Base-by-base conservation (phyloP, 306 rosid genomes). In the Luffa aegyptiaca region DNA sequence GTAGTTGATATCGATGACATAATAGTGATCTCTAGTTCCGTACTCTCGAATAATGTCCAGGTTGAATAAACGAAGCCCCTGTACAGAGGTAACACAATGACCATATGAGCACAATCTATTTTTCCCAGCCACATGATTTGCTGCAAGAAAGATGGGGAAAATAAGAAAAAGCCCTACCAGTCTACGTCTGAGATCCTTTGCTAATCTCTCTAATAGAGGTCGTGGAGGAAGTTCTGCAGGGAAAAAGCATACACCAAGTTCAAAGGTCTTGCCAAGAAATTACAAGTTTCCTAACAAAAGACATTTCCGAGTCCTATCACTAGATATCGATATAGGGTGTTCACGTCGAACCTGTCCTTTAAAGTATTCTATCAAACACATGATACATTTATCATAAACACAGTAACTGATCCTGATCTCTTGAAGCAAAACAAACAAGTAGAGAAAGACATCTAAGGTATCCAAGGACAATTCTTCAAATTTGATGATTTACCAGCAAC, bases 1-100 rank as follows among this genome's bases (percentile, higher is more conserved):
- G 88, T 93, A 93, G 85, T 93, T 93, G 46, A 93, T 93, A 89
- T 93, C 98, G 42, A 93, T 92, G 86, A 93, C 96, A 59, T 93
- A 93, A 77, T 86, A 93, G 65, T 36, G 90, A 83, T 93, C 90
- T 84, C 86, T 79, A 58, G 85, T 84, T 37, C 98, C 97, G 52
- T 88, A 84, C 86, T 92, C 91, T 42, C 98, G 93, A 69, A 93
- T 93, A 20, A 93, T 88, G 62, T 93, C 98, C 90, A 93, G 66
- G 87, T 93, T 93, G 89, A 93, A 93, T 46, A 93, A 84, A 16
- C 97, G 90, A 45, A 93, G 92, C 79, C 97, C 98, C 98, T 93
- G 80, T 4, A 71, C 26, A 37, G 58, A 36, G 45, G 17, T 46
- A 7, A 41, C 39, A 10, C 5, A 1, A 66, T 8, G 16, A 58